phyloP scores from a whole-genome alignment of 129 eudicot genomes.

The Chrysanthemum lavandulifolium region DNA sequence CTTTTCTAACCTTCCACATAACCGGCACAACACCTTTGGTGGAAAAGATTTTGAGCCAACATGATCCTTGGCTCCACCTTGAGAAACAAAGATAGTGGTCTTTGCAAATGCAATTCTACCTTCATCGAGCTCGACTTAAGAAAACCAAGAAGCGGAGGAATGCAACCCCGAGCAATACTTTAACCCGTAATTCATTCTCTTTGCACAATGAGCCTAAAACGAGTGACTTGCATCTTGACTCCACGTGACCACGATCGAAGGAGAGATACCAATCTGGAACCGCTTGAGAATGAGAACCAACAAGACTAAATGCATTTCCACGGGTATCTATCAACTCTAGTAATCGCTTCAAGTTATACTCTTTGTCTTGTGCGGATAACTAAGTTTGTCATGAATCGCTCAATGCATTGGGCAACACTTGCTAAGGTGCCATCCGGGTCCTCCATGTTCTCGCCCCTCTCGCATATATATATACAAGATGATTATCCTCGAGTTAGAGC shows the following conservation, averaged over 20 bases:
- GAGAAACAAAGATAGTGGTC: conserved; percentile 79
- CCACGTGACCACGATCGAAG: conserved; percentile 89
- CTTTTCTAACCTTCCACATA: conserved; percentile 72
- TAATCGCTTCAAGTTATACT: conserved; percentile 65
- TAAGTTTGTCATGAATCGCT: conserved; percentile 89
- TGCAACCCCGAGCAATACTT: conserved; percentile 93
- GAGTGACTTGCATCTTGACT: conserved; percentile 89
- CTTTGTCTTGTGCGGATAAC: conserved; percentile 85
- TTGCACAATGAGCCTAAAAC: conserved; percentile 92
- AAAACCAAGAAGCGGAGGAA: conserved; percentile 93
- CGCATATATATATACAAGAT: conserved; percentile 35
- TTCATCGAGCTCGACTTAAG: conserved; percentile 89
- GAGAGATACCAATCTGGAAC: conserved; percentile 99
- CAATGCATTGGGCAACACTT: conserved; percentile 98
- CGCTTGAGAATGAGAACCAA: conserved; percentile 98
- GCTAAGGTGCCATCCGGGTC: conserved; percentile 98
- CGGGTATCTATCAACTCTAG: conserved; percentile 85
- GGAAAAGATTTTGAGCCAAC: conserved; percentile 98
- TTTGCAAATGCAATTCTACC: conserved; percentile 92
- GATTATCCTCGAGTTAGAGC: neutral
- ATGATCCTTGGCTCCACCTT: conserved; percentile 96
- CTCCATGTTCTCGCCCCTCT: conserved; percentile 85
- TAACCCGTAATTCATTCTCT: conserved; percentile 92
- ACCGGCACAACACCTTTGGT: conserved; percentile 98
- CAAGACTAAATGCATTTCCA: conserved; percentile 95